Percentiles rank a stretch among this genome's conserved stretches.
Evolutionary conservation across 352 stramenopile species (phyloP).

Genomic region (Globisporangium acanthophoron): DNA sequence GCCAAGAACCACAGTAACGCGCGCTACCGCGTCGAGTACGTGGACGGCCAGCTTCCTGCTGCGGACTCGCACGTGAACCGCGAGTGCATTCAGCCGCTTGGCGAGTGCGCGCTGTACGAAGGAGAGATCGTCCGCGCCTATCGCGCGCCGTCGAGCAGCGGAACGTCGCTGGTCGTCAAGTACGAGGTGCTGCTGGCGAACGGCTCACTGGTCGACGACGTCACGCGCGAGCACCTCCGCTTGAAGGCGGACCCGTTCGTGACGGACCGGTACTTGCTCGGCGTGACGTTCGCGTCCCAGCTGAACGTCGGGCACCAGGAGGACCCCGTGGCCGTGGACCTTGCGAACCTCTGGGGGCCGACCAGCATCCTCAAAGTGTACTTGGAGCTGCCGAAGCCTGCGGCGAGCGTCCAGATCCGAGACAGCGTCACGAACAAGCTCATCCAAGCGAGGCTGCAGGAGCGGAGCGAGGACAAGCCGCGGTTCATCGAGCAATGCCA

Average conservation of each 20-base stretch:
- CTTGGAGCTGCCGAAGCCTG: slow-evolving; percentile 25
- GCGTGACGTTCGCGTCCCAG: slow-evolving; percentile 23
- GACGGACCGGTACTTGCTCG: slow-evolving; percentile 36
- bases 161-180: slow-evolving; percentile 8
- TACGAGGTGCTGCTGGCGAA: slow-evolving; percentile 32
- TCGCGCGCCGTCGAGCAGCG: not conserved
- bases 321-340: slow-evolving; percentile 12
- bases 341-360: slow-evolving; percentile 36
- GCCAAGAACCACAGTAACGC: slow-evolving; percentile 35
- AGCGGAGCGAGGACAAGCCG: slow-evolving; percentile 27
- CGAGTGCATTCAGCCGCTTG: slow-evolving; percentile 23
- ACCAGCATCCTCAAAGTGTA: slow-evolving; percentile 50
- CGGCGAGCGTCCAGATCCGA: slow-evolving; percentile 31
- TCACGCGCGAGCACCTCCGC: slow-evolving; percentile 33
- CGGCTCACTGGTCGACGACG: slow-evolving; percentile 23
- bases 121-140: slow-evolving; percentile 25
- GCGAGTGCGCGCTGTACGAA: slow-evolving; percentile 23
- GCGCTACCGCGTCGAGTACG: slow-evolving; percentile 43
- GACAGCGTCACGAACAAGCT: slow-evolving; percentile 35
- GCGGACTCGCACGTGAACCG: slow-evolving; percentile 30
- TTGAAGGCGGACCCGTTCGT: slow-evolving; percentile 28
- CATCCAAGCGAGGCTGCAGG: slow-evolving; percentile 23
- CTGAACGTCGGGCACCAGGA: slow-evolving; percentile 18
- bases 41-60: slow-evolving; percentile 22
- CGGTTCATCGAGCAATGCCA: slow-evolving; percentile 61